Evolutionary conservation across 768 basidiomycete genomes (phyloP), one percentile per base, ranked within the genome.

Genomic region (Crepidotus variabilis): DNA sequence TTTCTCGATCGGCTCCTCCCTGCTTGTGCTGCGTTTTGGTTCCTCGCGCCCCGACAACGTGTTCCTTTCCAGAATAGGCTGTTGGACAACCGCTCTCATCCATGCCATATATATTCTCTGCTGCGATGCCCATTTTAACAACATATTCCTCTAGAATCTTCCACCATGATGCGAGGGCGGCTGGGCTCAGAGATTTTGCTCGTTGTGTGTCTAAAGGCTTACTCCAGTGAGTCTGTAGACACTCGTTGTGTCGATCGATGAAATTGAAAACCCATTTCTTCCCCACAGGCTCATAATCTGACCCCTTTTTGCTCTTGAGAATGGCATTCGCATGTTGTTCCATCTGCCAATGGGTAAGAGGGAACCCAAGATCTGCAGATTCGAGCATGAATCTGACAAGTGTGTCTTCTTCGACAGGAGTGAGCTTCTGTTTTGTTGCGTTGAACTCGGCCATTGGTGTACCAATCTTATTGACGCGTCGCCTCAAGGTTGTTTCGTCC

Each of bases 51-150:
- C 52, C 58, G 10, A 78, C 63, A 22, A 74, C 60, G 7, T 32
- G 35, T 34, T 54, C 53, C 11, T 47, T 24, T 24, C 46, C 53
- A 1, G 46, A 2, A 11, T 47, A 45, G 1, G 22, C n/a, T 13
- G 48, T 61, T 48, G 65, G 63, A 23, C 71, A 67, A 0, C 72
- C 70, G 53, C 62, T 69, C 57, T 75, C 68, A 52, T 75, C 74
- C 70, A 72, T 72, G 6, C 67, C 63, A 54, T 70, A 74, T 2
- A 67, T 67, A 35, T 63, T 57, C 8, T 67, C 51, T 2, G 55
- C 57, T 18, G 56, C 35, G 28, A 71, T 60, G 1, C 63, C 63
- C 10, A 45, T 43, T 3, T 68, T 59, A 3, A 73, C 65, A 43
- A 72, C 48, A 11, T 57, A 55, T 21, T 65, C 50, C 54, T 72